Base-by-base conservation (phyloP, 192 early-diverging fungal genomes). In the Podochytrium sp. region DNA sequence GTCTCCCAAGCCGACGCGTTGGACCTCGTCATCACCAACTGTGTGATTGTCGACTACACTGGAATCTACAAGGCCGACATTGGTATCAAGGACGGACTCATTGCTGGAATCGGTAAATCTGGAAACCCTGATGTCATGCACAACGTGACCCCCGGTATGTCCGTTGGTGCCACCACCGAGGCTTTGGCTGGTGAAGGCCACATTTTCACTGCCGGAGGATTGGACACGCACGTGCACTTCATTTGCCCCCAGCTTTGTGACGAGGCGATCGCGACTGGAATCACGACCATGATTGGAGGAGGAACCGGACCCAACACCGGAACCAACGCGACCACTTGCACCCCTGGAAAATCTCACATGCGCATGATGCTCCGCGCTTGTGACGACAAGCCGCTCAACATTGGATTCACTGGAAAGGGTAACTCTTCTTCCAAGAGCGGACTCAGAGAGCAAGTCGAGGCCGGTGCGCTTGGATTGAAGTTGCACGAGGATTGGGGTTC, bases 61-160 rank as follows among this genome's bases (percentile, higher is more conserved):
- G 97, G 97, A 34, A 93, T 99, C 49, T 95, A 93, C 84, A 99
- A 98, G 90, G 95, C 97, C 5, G 97, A 98, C 74, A 97, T 99
- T 79, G 97, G 97, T 59, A 89, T 99, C 64, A 91, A 91, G 61
- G 83, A 89, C 32, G 94, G 96, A 25, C 71, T 86, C 33, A 97
- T 99, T 71, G 83, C 80, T n/a, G 94, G 92, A 16, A 97, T 98
- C 61, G 96, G 72, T 34, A 99, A 99, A 79, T 93, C 97, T 34
- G 97, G 96, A 25, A 99, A 99, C 79, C 96, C 97, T 2, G 92
- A 96, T 77, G 90, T 96, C n/a, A 97, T 97, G 95, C 92, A 93
- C 14, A 92, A 90, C 20, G 92, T 99, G 10, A 91, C 91, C 30
- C 88, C 89, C 18, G 93, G 93, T 6, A 95, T 99, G 95, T 77